Evolutionary conservation across 257 asterid species (phyloP), one percentile per base, ranked within the genome.

Genomic region (Nicotiana obtusifolia): DNA sequence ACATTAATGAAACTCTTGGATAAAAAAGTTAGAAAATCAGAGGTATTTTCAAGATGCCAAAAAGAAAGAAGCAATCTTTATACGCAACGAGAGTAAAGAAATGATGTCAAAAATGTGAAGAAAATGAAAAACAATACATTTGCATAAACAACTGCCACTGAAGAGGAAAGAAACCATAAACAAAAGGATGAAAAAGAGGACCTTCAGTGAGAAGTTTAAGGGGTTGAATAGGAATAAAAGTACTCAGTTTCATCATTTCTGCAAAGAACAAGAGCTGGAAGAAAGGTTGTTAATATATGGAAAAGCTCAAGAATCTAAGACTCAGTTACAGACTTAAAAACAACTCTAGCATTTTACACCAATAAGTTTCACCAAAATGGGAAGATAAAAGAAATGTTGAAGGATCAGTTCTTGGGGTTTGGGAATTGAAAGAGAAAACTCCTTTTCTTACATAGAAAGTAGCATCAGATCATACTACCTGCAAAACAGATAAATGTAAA

Each of bases 361-460:
- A 69, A 57, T 24, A 37, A 47, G 82, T 85, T 89, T 83, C 92
- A 84, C 88, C 82, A 80, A 85, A 87, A 76, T 85, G 79, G 85
- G 53, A 77, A 75, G 66, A 13, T 11, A 61, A n/a, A 76, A 59
- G 64, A 62, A 52, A 76, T 41, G 49, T 35, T 66, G 54, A 26
- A 54, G 49, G 33, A 19, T 49, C 41, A 49, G 44, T 75, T 75
- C 26, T 75, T 13, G 57, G 65, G 76, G 28, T 82, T 47, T 85
- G 80, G 47, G 66, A 69, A 47, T 64, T 37, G 80, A 81, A 75
- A 26, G 22, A 79, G 71, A 71, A 41, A 83, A 76, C 69, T 60
- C 76, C 37, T 82, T 80, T 68, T 81, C 57, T 35, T 78, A 62
- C 62, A 19, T 20, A 20, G 15, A 60, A 78, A 78, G 33, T 59